Evolutionary conservation across 768 basidiomycete species (phyloP), one percentile per base, ranked within the genome.

Genomic region (Crassisporium funariophilum): DNA sequence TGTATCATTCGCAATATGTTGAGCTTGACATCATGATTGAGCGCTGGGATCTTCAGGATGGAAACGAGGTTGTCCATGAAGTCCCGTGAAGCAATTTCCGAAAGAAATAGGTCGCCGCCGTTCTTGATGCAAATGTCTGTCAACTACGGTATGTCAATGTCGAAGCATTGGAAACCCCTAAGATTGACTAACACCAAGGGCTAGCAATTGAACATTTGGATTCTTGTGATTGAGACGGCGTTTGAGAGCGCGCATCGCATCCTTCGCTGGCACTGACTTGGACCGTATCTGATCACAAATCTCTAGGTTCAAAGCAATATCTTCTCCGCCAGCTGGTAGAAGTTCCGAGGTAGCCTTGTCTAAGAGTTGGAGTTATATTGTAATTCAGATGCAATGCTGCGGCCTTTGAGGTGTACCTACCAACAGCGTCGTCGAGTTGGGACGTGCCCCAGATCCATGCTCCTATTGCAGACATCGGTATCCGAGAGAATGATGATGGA

Each of bases 221-320:
- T 99, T 99, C 80, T 88, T 90, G 70, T 95, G 91, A 59, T 86
- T 85, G 40, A 98, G 73, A 40, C 95, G 80, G 19, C 85, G 81
- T 68, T 93, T 93, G 60, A 99, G 74, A 15, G 87, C 82, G 47
- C 86, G 86, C 85, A 94, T 89, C 4, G 95, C 88, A 50, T 88
- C 84, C 68, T 88, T 88, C 13, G 95, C 84, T 13, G 81, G 79
- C 0, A 87, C 86, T 33, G 88, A 82, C 73, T 95, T 95, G 5
- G 91, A 91, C 44, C 94, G 83, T 63, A 99, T 94, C 68, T 95
- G 88, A 69, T 99, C 97, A 55, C 92, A 93, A 75, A 98, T 91
- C 65, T 98, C 93, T 49, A 99, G 88, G 59, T 88, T 88, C 53
- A 93, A 76, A 7, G 93, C 91, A 29, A 98, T 93, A 66, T 98